Evolutionary conservation across 2,329 filamentous ascomycete species (phyloP), one percentile per base, ranked within the genome.

Genomic region (Talaromyces piceae): DNA sequence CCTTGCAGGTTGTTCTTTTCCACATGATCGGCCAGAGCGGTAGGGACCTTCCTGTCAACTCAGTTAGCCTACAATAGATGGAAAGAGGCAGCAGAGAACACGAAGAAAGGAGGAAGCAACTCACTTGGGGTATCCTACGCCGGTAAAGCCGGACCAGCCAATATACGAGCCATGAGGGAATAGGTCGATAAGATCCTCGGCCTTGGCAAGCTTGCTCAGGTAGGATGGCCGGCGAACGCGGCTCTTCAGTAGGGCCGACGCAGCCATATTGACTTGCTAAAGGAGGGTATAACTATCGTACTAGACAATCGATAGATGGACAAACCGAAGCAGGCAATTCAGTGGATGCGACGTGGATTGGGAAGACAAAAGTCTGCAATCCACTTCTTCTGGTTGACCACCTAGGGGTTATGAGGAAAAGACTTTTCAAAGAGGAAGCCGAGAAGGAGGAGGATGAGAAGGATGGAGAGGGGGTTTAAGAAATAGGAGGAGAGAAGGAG

Each of bases 81-180:
- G n/a, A n/a, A n/a, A n/a, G n/a, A n/a, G n/a, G n/a, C n/a, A n/a
- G n/a, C 9, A 5, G n/a, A 5, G 30, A 12, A 23, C 8, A 9
- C 11, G 3, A 16, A 12, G 9, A 4, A 44, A 18, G 20, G 25
- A 33, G 37, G 23, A 28, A 30, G 26, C n/a, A 27, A 74, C 81
- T 61, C 73, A 87, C 86, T 93, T 93, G 57, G 88, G 88, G 73
- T 93, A 93, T 54, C 88, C 88, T 49, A 94, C 88, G 61, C 88
- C 89, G 11, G 89, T 95, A 71, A 95, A 95, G 30, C 89, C 89
- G 57, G 84, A 89, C 89, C 89, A 95, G 63, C 89, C 90, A 61
- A 95, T 81, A 69, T 93, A 93, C n/a, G 87, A 73, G 64, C 84
- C 84, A 75, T 93, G 81, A 57, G 89, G 89, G 63, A 95, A 95